A percentile compares a stretch with the other conserved stretches of the same genome.
phyloP scores from a whole-genome alignment of 331 rosid species.

The Malus hybrid region DNA sequence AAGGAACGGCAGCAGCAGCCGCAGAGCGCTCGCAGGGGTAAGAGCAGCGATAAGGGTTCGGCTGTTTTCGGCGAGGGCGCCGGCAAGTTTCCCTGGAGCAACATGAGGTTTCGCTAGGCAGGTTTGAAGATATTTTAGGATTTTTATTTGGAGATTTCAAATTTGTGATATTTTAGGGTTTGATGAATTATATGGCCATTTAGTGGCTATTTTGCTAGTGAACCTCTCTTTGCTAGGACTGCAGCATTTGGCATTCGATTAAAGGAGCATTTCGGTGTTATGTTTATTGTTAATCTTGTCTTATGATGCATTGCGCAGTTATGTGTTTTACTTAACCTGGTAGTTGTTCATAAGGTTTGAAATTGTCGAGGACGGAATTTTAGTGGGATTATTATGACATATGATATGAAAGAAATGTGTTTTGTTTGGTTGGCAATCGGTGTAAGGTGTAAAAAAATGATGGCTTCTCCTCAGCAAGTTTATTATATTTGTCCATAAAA shows the following conservation, averaged over 20 bases:
- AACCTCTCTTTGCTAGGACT: too few species aligned
- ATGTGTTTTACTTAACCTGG: background rate
- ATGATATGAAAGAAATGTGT: background rate
- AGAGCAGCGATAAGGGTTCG: slow-evolving; percentile 6
- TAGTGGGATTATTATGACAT: background rate
- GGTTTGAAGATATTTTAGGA: background rate
- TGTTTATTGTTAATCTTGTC: background rate
- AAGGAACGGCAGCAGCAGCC: slow-evolving; percentile 2
- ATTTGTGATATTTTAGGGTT: background rate
- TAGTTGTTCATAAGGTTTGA: background rate
- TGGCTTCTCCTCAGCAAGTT: background rate
- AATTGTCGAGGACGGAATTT: background rate
- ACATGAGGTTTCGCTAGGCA: slow-evolving; percentile 60
- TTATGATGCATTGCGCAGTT: background rate
- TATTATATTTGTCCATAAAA: background rate
- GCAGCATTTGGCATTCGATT: background rate
- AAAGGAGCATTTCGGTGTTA: background rate
- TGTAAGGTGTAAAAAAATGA: background rate
- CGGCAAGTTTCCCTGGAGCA: slow-evolving; percentile 75
- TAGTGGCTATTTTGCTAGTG: background rate
- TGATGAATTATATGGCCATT: background rate
- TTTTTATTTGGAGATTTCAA: background rate
- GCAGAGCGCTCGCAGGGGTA: background rate
- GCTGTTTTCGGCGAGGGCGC: slow-evolving; percentile 10
- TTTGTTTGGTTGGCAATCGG: background rate